Evolutionary conservation across 2,329 filamentous ascomycete species (phyloP).

Genomic region (Botrytis aclada): DNA sequence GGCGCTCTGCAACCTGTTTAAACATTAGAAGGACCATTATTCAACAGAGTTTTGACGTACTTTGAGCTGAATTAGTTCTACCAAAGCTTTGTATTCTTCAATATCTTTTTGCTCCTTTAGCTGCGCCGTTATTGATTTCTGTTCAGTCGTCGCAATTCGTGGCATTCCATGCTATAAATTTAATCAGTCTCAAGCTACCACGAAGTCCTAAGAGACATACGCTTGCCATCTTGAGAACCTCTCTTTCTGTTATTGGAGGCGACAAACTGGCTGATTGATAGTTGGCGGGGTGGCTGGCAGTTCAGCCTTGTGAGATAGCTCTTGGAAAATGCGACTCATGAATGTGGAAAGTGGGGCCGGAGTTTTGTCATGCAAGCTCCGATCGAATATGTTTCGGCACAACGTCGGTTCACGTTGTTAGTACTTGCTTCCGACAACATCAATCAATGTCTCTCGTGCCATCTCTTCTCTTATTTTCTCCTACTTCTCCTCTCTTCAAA

Average conservation of each 20-base stretch:
- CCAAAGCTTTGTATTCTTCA: constrained; percentile 68
- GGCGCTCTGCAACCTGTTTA: constrained; percentile 34
- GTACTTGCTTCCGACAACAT: constrained; percentile 5
- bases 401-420: not conserved
- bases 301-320: constrained; percentile 3
- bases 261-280: not conserved
- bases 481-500: constrained; percentile 19
- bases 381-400: not conserved
- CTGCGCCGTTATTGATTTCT: constrained; percentile 66
- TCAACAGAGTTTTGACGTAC: constrained; percentile 42
- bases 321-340: constrained; percentile 22
- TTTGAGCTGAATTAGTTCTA: constrained; percentile 63
- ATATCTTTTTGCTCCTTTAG: constrained; percentile 74
- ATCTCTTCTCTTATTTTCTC: constrained; percentile 9
- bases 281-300: not conserved
- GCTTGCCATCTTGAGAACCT: constrained; percentile 38
- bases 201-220: constrained; percentile 31
- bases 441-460: not conserved
- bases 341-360: constrained; percentile 20
- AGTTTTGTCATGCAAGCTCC: constrained; percentile 23
- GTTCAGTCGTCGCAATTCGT: constrained; percentile 57
- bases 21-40: constrained; percentile 23
- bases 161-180: constrained; percentile 74
- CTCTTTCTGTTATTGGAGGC: not conserved
- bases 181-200: constrained; percentile 30